Percentiles rank a stretch among this genome's conserved stretches.
phyloP scores from a whole-genome alignment of 192 early-diverging fungal genomes.

The Backusella morwellensis region DNA sequence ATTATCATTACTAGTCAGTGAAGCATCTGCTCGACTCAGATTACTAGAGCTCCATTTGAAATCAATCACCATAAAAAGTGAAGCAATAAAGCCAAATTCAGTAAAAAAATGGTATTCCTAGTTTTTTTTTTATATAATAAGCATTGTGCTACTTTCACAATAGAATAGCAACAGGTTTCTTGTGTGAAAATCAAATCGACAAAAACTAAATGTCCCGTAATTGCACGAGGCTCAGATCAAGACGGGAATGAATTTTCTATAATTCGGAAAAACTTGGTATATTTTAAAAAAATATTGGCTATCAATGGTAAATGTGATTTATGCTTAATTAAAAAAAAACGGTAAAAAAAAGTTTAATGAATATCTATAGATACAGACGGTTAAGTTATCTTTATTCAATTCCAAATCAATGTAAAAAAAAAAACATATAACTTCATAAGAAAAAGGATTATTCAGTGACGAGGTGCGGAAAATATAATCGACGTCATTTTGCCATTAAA shows the following conservation, averaged over 20 bases:
- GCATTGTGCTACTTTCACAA: not conserved
- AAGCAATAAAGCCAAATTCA: too few species aligned
- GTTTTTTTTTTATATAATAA: not conserved
- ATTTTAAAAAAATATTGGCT: not conserved
- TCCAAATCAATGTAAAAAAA: not conserved
- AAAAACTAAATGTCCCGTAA: not conserved
- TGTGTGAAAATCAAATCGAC: not conserved
- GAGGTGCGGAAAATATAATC: not conserved
- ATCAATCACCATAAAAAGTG: too few species aligned
- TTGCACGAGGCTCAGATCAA: not conserved
- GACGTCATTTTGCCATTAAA: not conserved
- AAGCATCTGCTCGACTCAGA: not conserved
- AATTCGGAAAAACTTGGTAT: not conserved
- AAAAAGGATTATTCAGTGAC: not conserved
- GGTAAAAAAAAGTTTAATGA: too few species aligned
- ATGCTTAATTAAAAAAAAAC: not conserved
- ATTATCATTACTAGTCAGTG: not conserved
- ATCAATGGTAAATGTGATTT: not conserved
- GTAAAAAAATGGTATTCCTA: too few species aligned
- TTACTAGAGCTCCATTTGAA: not conserved
- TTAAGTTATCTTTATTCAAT: too few species aligned
- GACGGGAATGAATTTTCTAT: not conserved
- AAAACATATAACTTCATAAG: not conserved
- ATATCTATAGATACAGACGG: too few species aligned
- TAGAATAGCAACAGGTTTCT: not conserved